Conservation (phyloP, 1,139 yeast genomes). For the Sugiyamaella castrensis region DNA sequence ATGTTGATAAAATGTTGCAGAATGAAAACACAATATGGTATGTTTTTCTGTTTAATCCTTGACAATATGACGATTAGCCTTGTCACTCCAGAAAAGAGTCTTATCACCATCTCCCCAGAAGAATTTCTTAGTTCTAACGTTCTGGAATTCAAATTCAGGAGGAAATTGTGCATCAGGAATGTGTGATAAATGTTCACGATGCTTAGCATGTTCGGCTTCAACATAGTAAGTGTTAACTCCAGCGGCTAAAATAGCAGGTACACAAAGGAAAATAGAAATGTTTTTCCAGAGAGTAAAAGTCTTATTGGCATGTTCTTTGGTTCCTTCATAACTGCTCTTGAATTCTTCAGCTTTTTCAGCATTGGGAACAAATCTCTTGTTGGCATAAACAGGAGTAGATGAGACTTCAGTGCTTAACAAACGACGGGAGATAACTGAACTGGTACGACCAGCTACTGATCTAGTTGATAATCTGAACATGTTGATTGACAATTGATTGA, state of each 20-base stretch:
- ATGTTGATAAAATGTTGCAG: not conserved
- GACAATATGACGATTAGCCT: constrained; percentile 71
- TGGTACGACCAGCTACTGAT: constrained; percentile 6
- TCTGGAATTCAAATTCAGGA: constrained; percentile 82
- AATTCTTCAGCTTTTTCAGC: constrained; percentile 55
- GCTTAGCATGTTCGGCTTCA: constrained; percentile 86
- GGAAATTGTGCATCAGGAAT: constrained; percentile 85
- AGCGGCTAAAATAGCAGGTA: constrained; percentile 74
- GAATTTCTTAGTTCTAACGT: constrained; percentile 75
- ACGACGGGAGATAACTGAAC: constrained; percentile 14
- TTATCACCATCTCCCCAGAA: constrained; percentile 99
- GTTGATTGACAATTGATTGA: not conserved
- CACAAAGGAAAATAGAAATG: constrained; percentile 72
- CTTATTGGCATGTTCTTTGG: constrained; percentile 72
- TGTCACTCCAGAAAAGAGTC: constrained; percentile 94
- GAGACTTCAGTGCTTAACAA: constrained; percentile 20
- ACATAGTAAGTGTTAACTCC: constrained; percentile 76
- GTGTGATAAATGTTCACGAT: constrained; percentile 78
- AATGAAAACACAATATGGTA: not conserved
- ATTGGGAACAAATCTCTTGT: constrained; percentile 37
- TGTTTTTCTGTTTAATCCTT: constrained; percentile 12
- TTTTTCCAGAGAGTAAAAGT: constrained; percentile 83
- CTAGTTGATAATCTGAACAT: constrained; percentile 17
- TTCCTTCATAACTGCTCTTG: constrained; percentile 50
- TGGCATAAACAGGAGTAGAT: constrained; percentile 18